phyloP scores from a whole-genome alignment of 2,329 filamentous ascomycete genomes.

The Lasiodiplodia theobromae region DNA sequence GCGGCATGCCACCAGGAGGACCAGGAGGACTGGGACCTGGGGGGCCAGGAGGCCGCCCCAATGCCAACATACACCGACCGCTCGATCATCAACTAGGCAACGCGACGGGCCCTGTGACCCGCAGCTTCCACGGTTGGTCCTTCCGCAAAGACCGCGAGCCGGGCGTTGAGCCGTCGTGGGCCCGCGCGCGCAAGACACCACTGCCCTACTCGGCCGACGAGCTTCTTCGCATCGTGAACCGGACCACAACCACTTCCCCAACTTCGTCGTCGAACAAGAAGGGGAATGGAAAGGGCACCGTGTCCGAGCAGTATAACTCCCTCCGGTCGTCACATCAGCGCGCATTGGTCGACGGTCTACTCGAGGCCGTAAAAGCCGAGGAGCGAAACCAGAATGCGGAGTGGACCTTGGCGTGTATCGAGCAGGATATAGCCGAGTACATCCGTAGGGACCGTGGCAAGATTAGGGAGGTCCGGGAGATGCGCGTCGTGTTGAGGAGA shows the following conservation, averaged over 20 bases:
- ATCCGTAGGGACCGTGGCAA: neutral
- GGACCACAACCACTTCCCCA: neutral
- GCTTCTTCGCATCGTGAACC: slow-evolving; percentile 7
- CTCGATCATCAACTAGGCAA: slow-evolving; percentile 6
- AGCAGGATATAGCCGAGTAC: slow-evolving; percentile 11
- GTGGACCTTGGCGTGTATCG: slow-evolving; percentile 22
- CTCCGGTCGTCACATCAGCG: slow-evolving; percentile 3
- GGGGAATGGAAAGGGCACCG: neutral
- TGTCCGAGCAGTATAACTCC: slow-evolving; percentile 22
- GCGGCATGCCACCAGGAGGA: neutral
- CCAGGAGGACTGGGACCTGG: neutral
- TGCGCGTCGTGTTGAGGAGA: slow-evolving; percentile 25
- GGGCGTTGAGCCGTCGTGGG: slow-evolving; percentile 8
- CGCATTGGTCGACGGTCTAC: neutral
- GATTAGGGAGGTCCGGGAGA: slow-evolving; percentile 12
- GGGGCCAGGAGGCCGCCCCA: neutral
- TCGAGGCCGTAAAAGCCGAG: slow-evolving; percentile 3
- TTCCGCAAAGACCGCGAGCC: slow-evolving; percentile 21
- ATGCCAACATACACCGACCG: slow-evolving; percentile 15
- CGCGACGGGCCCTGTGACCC: neutral
- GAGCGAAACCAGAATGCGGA: neutral
- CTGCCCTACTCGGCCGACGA: slow-evolving; percentile 8
- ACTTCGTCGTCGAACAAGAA: neutral
- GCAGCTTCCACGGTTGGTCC: slow-evolving; percentile 24
- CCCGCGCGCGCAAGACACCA: slow-evolving; percentile 9